Percentiles rank a stretch among this genome's conserved stretches.
Conservation (phyloP, 352 stramenopile genomes). For the Lagenidium sp. region DNA sequence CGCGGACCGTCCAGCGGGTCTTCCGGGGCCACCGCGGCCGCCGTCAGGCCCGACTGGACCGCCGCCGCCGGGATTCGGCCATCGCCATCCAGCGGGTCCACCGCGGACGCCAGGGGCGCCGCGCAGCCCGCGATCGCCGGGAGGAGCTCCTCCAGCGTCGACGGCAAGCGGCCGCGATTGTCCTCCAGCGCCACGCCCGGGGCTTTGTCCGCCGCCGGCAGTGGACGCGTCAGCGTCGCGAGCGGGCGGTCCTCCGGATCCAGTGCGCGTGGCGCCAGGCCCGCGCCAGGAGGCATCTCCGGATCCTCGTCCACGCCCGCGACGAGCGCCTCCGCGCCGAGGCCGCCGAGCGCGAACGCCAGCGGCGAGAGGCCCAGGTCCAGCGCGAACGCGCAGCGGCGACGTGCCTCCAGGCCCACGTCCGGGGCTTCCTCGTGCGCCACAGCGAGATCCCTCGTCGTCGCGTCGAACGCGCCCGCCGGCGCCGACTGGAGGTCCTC, state of each 20-base stretch:
- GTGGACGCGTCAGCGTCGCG: too few relatives aligned
- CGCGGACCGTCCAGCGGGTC: conserved; percentile 29
- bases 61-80: conserved; percentile 13
- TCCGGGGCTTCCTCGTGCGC: conserved; percentile 3
- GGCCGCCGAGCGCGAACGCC: background rate
- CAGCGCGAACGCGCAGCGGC: conserved; percentile 1
- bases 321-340: background rate
- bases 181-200: background rate
- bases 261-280: background rate
- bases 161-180: conserved; percentile 7
- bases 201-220: background rate
- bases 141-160: background rate
- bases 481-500: background rate
- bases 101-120: conserved; percentile 20
- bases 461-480: background rate
- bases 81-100: conserved; percentile 27
- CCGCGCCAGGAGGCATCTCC: background rate
- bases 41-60: background rate
- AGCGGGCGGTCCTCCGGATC: background rate
- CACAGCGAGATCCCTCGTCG: background rate
- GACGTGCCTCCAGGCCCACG: conserved; percentile 8
- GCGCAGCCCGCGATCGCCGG: conserved; percentile 9
- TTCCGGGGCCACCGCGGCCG: conserved; percentile 9
- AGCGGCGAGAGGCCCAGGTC: background rate
- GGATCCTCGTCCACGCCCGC: too few relatives aligned